Percentiles rank a stretch among this genome's conserved stretches.
Conservation (phyloP, 2,329 filamentous ascomycete genomes). For the Cladosporium sp. region DNA sequence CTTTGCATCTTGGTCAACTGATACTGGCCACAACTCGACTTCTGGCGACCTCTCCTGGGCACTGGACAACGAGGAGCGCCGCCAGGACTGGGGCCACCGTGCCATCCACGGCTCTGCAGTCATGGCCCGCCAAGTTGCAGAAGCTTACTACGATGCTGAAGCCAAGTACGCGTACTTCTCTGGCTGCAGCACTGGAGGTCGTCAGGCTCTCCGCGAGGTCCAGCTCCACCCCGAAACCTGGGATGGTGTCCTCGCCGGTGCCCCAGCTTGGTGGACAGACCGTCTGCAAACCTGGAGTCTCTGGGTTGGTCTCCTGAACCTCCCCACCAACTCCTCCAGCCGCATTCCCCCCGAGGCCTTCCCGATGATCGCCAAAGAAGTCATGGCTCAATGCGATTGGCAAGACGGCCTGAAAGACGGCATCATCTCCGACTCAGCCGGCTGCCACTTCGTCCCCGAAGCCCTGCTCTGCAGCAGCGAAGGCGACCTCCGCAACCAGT, state of each 20-base stretch:
- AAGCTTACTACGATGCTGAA: conserved; percentile 45
- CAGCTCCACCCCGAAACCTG: conserved; percentile 55
- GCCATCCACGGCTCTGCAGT: conserved; percentile 48
- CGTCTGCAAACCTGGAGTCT: conserved; percentile 45
- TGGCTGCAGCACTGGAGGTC: conserved; percentile 57
- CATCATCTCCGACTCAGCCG: conserved; percentile 46
- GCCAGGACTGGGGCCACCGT: conserved; percentile 38
- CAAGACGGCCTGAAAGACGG: conserved; percentile 48
- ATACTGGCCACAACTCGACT: conserved; percentile 43
- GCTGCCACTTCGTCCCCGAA: conserved; percentile 44
- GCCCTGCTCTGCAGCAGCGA: conserved; percentile 36
- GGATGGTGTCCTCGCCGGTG: conserved; percentile 53
- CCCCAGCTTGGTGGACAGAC: conserved; percentile 49
- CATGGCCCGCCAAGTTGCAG: conserved; percentile 45
- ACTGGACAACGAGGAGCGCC: conserved; percentile 32
- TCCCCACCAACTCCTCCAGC: conserved; percentile 41
- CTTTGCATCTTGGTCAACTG: conserved; percentile 42
- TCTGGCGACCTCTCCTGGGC: conserved; percentile 35
- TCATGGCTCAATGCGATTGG: conserved; percentile 49
- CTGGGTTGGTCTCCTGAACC: conserved; percentile 46
- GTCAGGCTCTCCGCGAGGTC: conserved; percentile 54
- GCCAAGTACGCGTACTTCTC: conserved; percentile 51
- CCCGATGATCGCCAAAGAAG: conserved; percentile 40
- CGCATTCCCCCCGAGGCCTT: conserved; percentile 45
- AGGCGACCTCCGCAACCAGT: conserved; percentile 21